These are phyloP conservation scores for Nothophoma quercina DNA, from an alignment of 2,329 filamentous ascomycete species.

Conservation along the genomic window DNA sequence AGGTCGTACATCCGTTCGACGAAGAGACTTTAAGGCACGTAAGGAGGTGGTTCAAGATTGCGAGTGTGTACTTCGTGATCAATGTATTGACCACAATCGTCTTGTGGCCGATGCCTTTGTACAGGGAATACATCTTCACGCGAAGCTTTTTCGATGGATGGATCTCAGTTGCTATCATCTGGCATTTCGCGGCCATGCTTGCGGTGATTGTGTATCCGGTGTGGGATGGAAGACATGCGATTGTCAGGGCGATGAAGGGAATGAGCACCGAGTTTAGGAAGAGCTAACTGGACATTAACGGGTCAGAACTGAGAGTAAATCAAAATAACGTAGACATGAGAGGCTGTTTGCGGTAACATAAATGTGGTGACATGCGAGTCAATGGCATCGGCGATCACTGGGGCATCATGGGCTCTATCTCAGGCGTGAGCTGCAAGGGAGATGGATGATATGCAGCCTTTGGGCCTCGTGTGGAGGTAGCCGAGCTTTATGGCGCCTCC, in stretches of 20 bases:
- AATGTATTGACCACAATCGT: slow-evolving; percentile 50
- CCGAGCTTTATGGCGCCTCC: too few relatives aligned
- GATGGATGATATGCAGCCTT: too few relatives aligned
- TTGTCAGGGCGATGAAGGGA: slow-evolving; percentile 8
- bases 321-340: too few relatives aligned
- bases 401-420: too few relatives aligned
- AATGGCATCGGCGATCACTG: too few relatives aligned
- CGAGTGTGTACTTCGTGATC: slow-evolving; percentile 17
- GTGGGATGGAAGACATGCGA: slow-evolving; percentile 64
- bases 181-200: slow-evolving; percentile 75
- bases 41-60: slow-evolving; percentile 17
- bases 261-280: slow-evolving; percentile 1
- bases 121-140: slow-evolving; percentile 81
- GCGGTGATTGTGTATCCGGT: slow-evolving; percentile 82
- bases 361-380: too few relatives aligned
- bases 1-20: slow-evolving; percentile 18
- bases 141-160: slow-evolving; percentile 82
- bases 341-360: too few relatives aligned
- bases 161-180: slow-evolving; percentile 71
- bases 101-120: slow-evolving; percentile 93
- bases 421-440: too few relatives aligned
- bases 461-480: too few relatives aligned
- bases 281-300: too few relatives aligned
- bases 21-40: slow-evolving; percentile 16
- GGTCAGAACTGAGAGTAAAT: too few relatives aligned